Evolutionary conservation across 2,329 filamentous ascomycete genomes (phyloP).

Genomic region (Calonectria fujianensis): DNA sequence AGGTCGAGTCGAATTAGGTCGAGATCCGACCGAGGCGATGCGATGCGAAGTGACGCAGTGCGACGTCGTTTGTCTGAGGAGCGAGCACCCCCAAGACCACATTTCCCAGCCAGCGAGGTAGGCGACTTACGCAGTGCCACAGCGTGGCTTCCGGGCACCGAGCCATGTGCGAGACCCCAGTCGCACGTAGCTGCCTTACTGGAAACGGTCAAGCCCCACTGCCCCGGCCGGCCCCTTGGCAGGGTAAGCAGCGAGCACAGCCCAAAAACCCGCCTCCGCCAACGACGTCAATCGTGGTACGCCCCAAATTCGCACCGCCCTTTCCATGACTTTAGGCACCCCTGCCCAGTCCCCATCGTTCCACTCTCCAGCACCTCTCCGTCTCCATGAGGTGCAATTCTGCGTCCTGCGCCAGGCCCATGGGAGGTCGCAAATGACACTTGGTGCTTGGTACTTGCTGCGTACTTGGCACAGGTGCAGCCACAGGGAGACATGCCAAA

Average conservation of each 20-base stretch:
- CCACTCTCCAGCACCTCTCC: slow-evolving; percentile 8
- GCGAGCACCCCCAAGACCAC: slow-evolving; percentile 43
- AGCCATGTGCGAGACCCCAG: slow-evolving; percentile 34
- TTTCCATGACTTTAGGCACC: slow-evolving; percentile 19
- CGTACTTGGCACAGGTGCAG: slow-evolving; percentile 6
- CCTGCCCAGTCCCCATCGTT: slow-evolving; percentile 27
- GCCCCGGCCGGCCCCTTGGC: neutral
- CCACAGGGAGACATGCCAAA: slow-evolving; percentile 3
- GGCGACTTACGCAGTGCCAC: slow-evolving; percentile 46
- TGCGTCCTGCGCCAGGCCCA: neutral
- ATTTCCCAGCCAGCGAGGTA: slow-evolving; percentile 40
- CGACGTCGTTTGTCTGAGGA: slow-evolving; percentile 56
- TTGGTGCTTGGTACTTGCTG: slow-evolving; percentile 3
- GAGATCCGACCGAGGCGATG: slow-evolving; percentile 46
- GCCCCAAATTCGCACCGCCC: slow-evolving; percentile 29
- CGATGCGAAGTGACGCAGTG: slow-evolving; percentile 56
- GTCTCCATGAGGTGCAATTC: neutral
- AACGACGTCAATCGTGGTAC: slow-evolving; percentile 20
- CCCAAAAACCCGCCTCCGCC: slow-evolving; percentile 7
- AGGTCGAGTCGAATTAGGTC: slow-evolving; percentile 43
- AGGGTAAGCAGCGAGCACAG: slow-evolving; percentile 22
- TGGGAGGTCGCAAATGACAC: slow-evolving; percentile 8
- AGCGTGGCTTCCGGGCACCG: slow-evolving; percentile 34
- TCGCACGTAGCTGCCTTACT: slow-evolving; percentile 35
- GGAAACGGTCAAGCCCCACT: slow-evolving; percentile 21